Base-by-base conservation (phyloP, 345 rosid genomes). In the Rhodamnia rubescens region DNA sequence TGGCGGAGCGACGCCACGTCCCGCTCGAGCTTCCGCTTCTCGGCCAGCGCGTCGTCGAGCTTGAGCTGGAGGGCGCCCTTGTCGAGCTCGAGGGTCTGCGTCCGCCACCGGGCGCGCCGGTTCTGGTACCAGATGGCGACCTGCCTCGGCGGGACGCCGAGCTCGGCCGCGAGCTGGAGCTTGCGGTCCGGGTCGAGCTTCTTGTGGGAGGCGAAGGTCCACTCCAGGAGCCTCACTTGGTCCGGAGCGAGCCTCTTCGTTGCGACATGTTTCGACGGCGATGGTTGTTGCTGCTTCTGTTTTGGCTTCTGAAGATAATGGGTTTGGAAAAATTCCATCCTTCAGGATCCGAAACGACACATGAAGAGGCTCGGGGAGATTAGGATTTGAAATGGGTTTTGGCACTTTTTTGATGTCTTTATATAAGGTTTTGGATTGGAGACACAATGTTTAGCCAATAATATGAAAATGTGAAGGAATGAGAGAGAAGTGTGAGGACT, bases 81-180 rank as follows among this genome's bases (percentile, higher is more conserved):
- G 82, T 95, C 95, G 44, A 91, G 90, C 88, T 95, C 99, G 4
- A 97, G 89, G 89, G 90, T 91, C 84, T 93, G 97, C 21, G 99
- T 92, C 92, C 89, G 93, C 94, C 95, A 97, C 90, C 98, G 88
- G 5, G 98, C 99, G 49, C 98, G 92, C 92, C 92, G 93, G 96
- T 95, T 95, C 85, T 97, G 99, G 88, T 94, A 97, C 99, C 99
- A 97, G 78, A 97, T 91, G 18, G 99, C 95, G 1, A 97, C 94
- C 89, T 94, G 99, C 85, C 97, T 88, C 7, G 96, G 92, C 14
- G 98, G 96, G 61, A 97, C 91, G 3, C 93, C 91, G 0, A 97
- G 92, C 87, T 92, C 94, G 82, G 82, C 91, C 0, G 98, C 93
- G 5, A 97, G 93, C 80, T 93, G 93, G 83, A 88, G 92, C 90